Base-by-base conservation (phyloP, 257 asterid genomes). In the Ehretia macrophylla region DNA sequence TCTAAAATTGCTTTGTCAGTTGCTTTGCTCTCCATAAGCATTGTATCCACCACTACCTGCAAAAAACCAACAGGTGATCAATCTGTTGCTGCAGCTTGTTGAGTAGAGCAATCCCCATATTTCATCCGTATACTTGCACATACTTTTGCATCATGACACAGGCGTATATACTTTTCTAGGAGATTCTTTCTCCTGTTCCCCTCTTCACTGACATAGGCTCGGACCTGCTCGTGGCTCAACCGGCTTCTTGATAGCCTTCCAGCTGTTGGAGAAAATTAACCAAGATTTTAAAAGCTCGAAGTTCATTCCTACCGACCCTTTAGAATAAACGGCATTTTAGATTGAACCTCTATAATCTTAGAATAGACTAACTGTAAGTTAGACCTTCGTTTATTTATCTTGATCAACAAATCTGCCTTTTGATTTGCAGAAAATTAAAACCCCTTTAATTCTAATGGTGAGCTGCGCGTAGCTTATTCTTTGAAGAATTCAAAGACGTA, bases 201-300 rank as follows among this genome's bases (percentile, higher is more conserved):
- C 60, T 85, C 91, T 67, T 88, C 95, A 58, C 72, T 82, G 38
- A 72, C 55, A 16, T 85, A 86, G 6, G 72, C 83, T 75, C 81
- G 84, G 68, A 73, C 57, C 56, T 84, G 89, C 39, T 82, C 87
- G 68, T 78, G 74, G 80, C 91, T 82, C 67, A 86, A 46, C 58
- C 80, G 97, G 76, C 80, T 82, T 78, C 84, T 83, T 58, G 88
- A 82, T 62, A 88, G 75, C 79, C 78, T 80, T 75, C 97, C 94
- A 66, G 79, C 97, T 88, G 69, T 47, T 51, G 51, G 32, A 65
- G 14, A 68, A 68, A 46, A 48, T 17, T 5, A 11, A 17, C 27
- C 11, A 56, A n/a, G n/a, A n/a, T n/a, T n/a, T n/a, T n/a, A n/a
- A n/a, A n/a, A n/a, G n/a, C 52, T 32, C 1, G 10, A 18, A 23